These are phyloP conservation scores for Anisodus acutangulus DNA, from an alignment of 257 asterid species.

Conservation along the genomic window DNA sequence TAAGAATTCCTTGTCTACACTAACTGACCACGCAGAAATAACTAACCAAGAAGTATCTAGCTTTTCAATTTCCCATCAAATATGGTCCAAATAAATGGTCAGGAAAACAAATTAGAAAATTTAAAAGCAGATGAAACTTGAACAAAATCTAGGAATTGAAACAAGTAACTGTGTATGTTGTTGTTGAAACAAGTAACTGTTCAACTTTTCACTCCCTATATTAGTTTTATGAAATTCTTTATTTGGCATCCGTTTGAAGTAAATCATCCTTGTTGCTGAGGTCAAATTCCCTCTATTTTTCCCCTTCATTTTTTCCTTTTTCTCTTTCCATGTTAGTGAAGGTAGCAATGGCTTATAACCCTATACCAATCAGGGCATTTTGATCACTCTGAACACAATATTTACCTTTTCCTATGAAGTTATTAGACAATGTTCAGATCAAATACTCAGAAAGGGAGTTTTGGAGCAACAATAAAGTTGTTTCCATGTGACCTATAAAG, in stretches of 20 bases:
- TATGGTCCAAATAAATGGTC: conserved; percentile 19
- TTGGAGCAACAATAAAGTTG: too few relatives aligned
- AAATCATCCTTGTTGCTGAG: too few relatives aligned
- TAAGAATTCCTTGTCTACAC: not conserved
- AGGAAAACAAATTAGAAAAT: not conserved
- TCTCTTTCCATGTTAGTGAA: not conserved
- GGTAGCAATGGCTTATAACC: not conserved
- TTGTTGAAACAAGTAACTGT: too few relatives aligned
- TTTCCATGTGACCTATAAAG: too few relatives aligned
- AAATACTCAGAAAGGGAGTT: too few relatives aligned
- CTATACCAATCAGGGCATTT: not conserved
- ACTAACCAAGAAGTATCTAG: not conserved
- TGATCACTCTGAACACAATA: not conserved
- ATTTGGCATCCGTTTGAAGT: too few relatives aligned
- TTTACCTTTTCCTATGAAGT: not conserved
- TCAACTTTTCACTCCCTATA: not conserved
- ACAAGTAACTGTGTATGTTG: not conserved
- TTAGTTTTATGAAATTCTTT: too few relatives aligned
- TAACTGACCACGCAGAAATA: not conserved
- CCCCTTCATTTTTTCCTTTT: too few relatives aligned
- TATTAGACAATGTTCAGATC: too few relatives aligned
- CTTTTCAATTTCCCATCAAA: not conserved
- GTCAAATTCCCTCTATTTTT: too few relatives aligned
- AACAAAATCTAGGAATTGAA: not conserved
- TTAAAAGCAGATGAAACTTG: not conserved